phyloP scores from a whole-genome alignment of 148 eudicot species.

The Chenopodium berlandieri region DNA sequence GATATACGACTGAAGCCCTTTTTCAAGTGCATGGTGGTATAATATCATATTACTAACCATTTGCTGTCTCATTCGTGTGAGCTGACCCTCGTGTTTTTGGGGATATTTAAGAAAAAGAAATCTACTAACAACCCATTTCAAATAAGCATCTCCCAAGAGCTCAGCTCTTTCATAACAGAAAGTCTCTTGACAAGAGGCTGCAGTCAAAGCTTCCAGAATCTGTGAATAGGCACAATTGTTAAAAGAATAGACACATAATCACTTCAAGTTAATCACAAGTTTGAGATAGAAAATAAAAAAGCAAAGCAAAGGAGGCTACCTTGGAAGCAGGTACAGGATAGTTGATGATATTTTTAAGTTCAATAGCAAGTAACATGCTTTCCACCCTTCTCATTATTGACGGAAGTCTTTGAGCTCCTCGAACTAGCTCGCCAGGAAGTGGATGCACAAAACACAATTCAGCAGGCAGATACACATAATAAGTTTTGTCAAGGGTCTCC shows the following conservation, averaged over 20 bases:
- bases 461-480: constrained; percentile 91
- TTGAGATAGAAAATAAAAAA: background rate
- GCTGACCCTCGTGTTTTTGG: constrained; percentile 98
- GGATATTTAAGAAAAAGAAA: constrained; percentile 91
- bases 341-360: constrained; percentile 71
- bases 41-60: constrained; percentile 97
- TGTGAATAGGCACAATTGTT: constrained; percentile 35
- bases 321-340: constrained; percentile 82
- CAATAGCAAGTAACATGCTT: constrained; percentile 93
- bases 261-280: background rate
- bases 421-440: constrained; percentile 82
- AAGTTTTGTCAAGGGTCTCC: constrained; percentile 80
- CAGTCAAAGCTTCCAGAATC: constrained; percentile 97
- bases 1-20: constrained; percentile 87
- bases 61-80: constrained; percentile 96
- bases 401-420: constrained; percentile 97
- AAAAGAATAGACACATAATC: constrained; percentile 1
- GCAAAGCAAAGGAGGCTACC: constrained; percentile 33
- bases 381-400: constrained; percentile 97
- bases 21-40: constrained; percentile 74
- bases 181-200: constrained; percentile 99
- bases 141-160: constrained; percentile 95
- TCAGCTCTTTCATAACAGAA: constrained; percentile 99
- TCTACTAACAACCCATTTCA: constrained; percentile 96
- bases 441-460: constrained; percentile 95